phyloP scores from a whole-genome alignment of 148 eudicot genomes.

The Chenopodium formosanum region DNA sequence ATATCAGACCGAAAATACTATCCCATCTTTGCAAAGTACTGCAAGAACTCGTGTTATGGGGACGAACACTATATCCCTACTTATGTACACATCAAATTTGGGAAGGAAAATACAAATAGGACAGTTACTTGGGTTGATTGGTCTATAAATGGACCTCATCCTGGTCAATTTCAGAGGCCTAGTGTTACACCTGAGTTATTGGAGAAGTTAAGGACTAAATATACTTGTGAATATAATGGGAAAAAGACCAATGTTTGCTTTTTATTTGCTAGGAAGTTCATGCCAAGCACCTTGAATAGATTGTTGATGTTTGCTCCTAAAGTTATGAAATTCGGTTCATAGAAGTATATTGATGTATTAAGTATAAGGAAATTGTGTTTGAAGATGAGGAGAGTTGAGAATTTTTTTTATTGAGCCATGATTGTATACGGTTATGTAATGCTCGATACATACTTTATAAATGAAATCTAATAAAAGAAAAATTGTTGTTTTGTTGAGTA shows the following conservation, averaged over 20 bases:
- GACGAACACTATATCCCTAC: conserved; percentile 82
- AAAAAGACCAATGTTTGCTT: conserved; percentile 30
- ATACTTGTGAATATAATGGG: conserved; percentile 46
- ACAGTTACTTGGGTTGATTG: conserved; percentile 69
- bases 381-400: no score
- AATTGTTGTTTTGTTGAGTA: neutral
- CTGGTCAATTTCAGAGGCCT: conserved; percentile 32
- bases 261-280: conserved; percentile 57
- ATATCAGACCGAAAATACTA: conserved; percentile 49
- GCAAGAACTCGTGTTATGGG: conserved; percentile 49
- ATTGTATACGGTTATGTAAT: neutral
- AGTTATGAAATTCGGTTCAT: conserved; percentile 33
- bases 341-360: no score
- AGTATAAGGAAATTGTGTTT: no score
- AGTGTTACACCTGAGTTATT: conserved; percentile 31
- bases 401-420: neutral
- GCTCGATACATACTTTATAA: neutral
- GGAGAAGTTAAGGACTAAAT: conserved; percentile 30
- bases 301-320: conserved; percentile 40
- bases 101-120: conserved; percentile 42
- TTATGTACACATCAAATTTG: conserved; percentile 34
- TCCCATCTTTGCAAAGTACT: conserved; percentile 35
- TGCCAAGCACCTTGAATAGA: conserved; percentile 40
- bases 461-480: neutral
- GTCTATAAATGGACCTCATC: conserved; percentile 67